These are phyloP conservation scores for Lolium multiflorum DNA, from an alignment of 176 grass and related monocot species.

Conservation along the genomic window DNA sequence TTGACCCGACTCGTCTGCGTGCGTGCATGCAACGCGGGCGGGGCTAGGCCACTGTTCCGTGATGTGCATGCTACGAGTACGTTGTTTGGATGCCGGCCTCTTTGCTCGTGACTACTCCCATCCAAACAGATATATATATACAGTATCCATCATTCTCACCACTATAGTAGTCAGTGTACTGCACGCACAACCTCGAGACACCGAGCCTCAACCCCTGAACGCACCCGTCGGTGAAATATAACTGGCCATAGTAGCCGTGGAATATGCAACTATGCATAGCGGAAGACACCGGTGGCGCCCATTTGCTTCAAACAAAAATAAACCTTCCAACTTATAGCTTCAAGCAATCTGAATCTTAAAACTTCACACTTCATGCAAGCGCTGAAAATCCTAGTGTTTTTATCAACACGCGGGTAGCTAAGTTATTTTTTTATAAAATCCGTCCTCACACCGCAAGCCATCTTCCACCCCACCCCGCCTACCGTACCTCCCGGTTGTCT, in stretches of 20 bases:
- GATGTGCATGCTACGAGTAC: constrained; percentile 29
- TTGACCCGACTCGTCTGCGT: constrained; percentile 40
- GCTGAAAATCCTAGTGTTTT: neutral
- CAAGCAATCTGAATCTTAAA: neutral
- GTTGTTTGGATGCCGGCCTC: constrained; percentile 22
- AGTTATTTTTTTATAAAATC: too few species aligned
- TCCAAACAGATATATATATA: neutral
- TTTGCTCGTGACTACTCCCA: constrained; percentile 40
- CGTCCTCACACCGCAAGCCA: too few species aligned
- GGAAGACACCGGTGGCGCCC: neutral
- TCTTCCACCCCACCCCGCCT: too few species aligned
- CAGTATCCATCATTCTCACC: constrained; percentile 24
- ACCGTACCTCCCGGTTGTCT: too few species aligned
- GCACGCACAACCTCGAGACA: neutral
- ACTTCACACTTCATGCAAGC: neutral
- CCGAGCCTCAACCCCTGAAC: neutral
- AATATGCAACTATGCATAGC: neutral
- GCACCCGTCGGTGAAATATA: neutral
- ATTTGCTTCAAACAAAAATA: too few species aligned
- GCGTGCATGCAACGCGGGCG: constrained; percentile 9
- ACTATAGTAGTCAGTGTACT: neutral
- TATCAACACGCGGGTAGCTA: too few species aligned
- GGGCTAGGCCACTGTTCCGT: constrained; percentile 1
- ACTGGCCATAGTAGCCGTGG: neutral
- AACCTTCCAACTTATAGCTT: neutral